Conservation (phyloP, 140 eudicot genomes). For the Anethum foeniculum region DNA sequence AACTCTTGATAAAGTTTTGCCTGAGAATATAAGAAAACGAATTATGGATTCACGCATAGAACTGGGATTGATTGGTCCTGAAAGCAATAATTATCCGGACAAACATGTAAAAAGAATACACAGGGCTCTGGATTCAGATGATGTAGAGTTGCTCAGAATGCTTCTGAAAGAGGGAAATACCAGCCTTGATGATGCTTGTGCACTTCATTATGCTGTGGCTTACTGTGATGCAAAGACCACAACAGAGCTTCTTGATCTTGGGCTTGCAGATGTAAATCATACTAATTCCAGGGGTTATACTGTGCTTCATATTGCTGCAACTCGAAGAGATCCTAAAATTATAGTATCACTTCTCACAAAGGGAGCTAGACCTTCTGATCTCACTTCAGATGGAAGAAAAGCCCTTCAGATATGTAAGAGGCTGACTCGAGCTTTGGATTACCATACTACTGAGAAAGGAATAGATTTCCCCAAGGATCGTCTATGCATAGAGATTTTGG, state of each 20-base stretch:
- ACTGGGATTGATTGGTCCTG: constrained; percentile 53
- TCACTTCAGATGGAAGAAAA: constrained; percentile 79
- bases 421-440: constrained; percentile 62
- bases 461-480: constrained; percentile 69
- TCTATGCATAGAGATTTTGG: constrained; percentile 87
- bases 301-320: constrained; percentile 85
- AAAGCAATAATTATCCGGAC: constrained; percentile 47
- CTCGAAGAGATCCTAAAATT: constrained; percentile 89
- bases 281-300: constrained; percentile 62
- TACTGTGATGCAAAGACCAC: constrained; percentile 87
- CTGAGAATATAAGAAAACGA: constrained; percentile 54
- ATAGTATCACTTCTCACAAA: constrained; percentile 88
- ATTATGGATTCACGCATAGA: constrained; percentile 50
- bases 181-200: constrained; percentile 78
- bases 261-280: constrained; percentile 78
- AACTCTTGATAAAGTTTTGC: constrained; percentile 79
- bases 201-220: constrained; percentile 93
- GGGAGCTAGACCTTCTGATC: constrained; percentile 83
- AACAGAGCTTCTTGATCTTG: constrained; percentile 80
- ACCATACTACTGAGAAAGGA: constrained; percentile 59
- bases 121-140: constrained; percentile 91
- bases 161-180: constrained; percentile 81
- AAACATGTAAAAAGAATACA: constrained; percentile 90
- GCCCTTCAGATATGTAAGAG: constrained; percentile 83
- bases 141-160: constrained; percentile 87